phyloP scores from a whole-genome alignment of 306 rosid species.

The Hippophae rhamnoides region DNA sequence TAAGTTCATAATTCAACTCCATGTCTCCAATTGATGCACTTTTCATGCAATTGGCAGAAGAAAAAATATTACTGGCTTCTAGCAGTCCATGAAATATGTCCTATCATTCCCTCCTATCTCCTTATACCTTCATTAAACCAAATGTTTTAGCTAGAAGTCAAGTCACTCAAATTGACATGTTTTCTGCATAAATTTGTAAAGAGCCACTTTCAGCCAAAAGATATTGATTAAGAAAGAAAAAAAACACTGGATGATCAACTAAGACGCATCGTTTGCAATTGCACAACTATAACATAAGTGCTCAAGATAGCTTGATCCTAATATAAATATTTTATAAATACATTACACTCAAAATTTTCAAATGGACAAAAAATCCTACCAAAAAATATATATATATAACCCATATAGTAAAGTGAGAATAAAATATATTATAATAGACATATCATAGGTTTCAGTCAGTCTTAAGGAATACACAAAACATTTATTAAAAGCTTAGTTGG shows the following conservation, averaged over 20 bases:
- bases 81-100: too few species aligned
- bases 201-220: slow-evolving; percentile 2
- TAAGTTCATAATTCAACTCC: too few species aligned
- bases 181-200: neutral
- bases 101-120: too few species aligned
- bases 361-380: slow-evolving; percentile 25
- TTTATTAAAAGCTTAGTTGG: slow-evolving; percentile 29
- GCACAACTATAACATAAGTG: slow-evolving; percentile 15
- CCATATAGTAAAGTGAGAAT: slow-evolving; percentile 23
- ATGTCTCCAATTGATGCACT: too few species aligned
- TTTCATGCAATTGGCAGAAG: too few species aligned
- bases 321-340: slow-evolving; percentile 9
- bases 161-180: neutral
- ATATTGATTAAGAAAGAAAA: slow-evolving; percentile 20
- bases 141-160: neutral
- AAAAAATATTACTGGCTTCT: too few species aligned
- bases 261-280: slow-evolving; percentile 11
- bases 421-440: slow-evolving; percentile 2
- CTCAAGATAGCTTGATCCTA: slow-evolving; percentile 1
- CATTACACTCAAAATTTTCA: slow-evolving; percentile 20
- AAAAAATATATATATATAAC: neutral
- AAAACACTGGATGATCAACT: slow-evolving; percentile 3
- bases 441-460: slow-evolving; percentile 16
- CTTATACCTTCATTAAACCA: too few species aligned
- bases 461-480: slow-evolving; percentile 7